Percentiles rank a stretch among this genome's conserved stretches.
These are phyloP conservation scores for Lentinula sp. DNA, from an alignment of 768 basidiomycete genomes.

Conservation along the genomic window DNA sequence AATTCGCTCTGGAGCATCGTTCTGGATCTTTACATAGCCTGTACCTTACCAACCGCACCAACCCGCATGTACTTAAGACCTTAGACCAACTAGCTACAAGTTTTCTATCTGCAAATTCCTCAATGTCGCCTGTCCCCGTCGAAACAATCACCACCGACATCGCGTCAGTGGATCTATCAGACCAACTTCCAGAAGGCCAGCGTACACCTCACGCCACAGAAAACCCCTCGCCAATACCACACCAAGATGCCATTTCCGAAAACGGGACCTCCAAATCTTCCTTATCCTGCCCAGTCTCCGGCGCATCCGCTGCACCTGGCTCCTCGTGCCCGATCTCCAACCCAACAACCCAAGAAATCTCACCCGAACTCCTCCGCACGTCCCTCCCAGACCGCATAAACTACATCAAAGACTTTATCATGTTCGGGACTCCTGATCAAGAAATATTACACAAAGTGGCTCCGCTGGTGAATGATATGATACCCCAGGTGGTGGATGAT, in stretches of 20 bases:
- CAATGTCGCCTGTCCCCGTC: background rate
- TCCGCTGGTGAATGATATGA: constrained; percentile 33
- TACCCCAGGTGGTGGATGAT: constrained; percentile 36
- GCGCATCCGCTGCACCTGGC: background rate
- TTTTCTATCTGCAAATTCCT: too few species aligned
- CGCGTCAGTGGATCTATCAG: background rate
- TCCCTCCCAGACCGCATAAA: constrained; percentile 27
- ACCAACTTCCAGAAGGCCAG: background rate
- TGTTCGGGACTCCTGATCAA: constrained; percentile 34
- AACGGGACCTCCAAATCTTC: constrained; percentile 15
- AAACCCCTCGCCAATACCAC: background rate
- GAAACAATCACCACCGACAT: background rate
- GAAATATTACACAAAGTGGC: constrained; percentile 34
- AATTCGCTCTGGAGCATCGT: too few species aligned
- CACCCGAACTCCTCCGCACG: constrained; percentile 3
- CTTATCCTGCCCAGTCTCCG: background rate
- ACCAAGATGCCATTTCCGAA: background rate
- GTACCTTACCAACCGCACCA: too few species aligned
- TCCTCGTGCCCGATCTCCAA: background rate
- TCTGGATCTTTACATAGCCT: too few species aligned
- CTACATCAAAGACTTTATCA: constrained; percentile 41
- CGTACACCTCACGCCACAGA: constrained; percentile 1
- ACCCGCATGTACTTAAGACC: too few species aligned
- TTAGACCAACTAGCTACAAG: too few species aligned
- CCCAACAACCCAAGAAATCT: constrained; percentile 4